Conservation (phyloP, 371 early-diverging fungal species). For the Saksenaea vasiformis region DNA sequence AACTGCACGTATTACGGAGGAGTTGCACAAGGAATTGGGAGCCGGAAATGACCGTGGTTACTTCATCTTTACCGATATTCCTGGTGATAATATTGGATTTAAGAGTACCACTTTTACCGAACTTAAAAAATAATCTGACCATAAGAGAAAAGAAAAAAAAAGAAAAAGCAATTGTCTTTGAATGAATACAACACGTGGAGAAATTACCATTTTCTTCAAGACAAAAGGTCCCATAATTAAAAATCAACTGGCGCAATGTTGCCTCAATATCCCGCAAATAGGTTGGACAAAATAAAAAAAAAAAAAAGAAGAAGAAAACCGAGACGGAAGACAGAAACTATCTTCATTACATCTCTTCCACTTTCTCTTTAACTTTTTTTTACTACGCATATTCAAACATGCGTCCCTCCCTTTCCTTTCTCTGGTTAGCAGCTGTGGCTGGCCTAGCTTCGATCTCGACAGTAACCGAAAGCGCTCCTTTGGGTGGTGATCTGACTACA, state of each 20-base stretch:
- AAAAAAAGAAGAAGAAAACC: slow-evolving; percentile 5
- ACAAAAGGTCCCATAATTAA: not conserved
- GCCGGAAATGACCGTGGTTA: slow-evolving; percentile 34
- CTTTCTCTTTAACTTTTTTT: not conserved
- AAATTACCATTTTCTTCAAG: not conserved
- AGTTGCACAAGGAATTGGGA: slow-evolving; percentile 37
- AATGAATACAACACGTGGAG: slow-evolving; percentile 1
- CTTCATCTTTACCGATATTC: slow-evolving; percentile 40
- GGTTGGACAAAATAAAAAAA: not conserved
- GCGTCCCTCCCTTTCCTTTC: slow-evolving; percentile 7
- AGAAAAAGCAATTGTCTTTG: not conserved
- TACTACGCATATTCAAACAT: slow-evolving; percentile 7
- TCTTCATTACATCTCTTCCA: not conserved
- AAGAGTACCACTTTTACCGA: slow-evolving; percentile 40
- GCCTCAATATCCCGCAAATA: not conserved
- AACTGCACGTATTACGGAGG: slow-evolving; percentile 20
- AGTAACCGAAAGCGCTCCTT: not conserved
- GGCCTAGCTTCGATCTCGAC: slow-evolving; percentile 8
- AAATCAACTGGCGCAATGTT: not conserved
- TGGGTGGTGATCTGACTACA: not conserved
- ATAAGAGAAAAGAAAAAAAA: not conserved
- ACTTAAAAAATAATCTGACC: not conserved
- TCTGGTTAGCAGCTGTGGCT: slow-evolving; percentile 15
- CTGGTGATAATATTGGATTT: slow-evolving; percentile 35
- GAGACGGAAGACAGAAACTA: not conserved